phyloP scores from a whole-genome alignment of 345 rosid genomes.

The Rhizophora mangle region DNA sequence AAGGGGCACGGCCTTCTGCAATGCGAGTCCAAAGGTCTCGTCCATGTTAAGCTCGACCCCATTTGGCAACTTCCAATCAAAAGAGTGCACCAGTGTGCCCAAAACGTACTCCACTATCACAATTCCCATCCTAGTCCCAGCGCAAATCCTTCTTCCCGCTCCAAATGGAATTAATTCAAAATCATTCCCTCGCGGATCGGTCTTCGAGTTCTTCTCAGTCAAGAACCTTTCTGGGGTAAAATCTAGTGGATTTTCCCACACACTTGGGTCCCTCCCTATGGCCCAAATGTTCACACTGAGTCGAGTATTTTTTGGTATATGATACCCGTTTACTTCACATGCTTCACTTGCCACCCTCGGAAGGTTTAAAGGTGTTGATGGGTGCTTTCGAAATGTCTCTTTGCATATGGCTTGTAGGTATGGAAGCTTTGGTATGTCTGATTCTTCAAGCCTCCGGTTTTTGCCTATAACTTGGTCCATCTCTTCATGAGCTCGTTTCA shows the following conservation, averaged over 20 bases:
- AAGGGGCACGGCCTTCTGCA: constrained; percentile 56
- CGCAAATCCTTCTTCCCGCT: constrained; percentile 52
- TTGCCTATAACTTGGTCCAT: constrained; percentile 61
- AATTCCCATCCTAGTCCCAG: constrained; percentile 54
- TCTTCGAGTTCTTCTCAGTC: constrained; percentile 19
- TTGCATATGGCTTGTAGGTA: constrained; percentile 55
- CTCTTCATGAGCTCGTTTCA: constrained; percentile 49
- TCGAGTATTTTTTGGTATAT: constrained; percentile 39
- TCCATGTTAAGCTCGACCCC: constrained; percentile 47
- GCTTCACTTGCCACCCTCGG: constrained; percentile 41
- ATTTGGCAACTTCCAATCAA: constrained; percentile 48
- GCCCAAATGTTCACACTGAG: constrained; percentile 46
- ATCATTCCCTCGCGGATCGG: constrained; percentile 43
- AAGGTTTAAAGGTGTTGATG: constrained; percentile 50
- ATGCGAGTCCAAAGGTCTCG: constrained; percentile 51
- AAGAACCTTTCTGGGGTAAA: constrained; percentile 51
- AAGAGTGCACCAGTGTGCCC: constrained; percentile 51
- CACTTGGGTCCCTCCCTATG: too few species aligned
- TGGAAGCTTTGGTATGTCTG: constrained; percentile 47
- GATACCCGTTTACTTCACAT: constrained; percentile 29
- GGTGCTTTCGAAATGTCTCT: constrained; percentile 54
- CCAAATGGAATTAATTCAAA: constrained; percentile 61
- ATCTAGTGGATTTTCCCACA: constrained; percentile 45
- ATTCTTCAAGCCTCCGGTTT: constrained; percentile 45
- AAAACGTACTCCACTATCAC: constrained; percentile 46